A percentile compares a stretch with the other conserved stretches of the same genome.
phyloP scores from a whole-genome alignment of 441 rosid genomes.

The Croton setiger region DNA sequence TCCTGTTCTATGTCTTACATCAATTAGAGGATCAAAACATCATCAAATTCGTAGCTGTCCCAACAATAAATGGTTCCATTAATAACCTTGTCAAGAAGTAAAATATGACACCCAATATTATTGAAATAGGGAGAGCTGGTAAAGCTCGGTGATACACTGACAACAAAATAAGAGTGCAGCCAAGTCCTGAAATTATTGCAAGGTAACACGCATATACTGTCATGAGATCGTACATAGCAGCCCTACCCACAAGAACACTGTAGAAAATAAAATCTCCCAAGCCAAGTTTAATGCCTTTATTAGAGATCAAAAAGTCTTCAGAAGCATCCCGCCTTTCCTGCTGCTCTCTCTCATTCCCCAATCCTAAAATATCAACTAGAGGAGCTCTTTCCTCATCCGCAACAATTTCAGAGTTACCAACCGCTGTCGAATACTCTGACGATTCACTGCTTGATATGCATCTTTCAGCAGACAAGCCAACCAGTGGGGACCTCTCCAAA shows the following conservation, averaged over 20 bases:
- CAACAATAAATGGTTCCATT: conserved; percentile 93
- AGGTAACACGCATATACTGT: conserved; percentile 96
- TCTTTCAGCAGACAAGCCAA: conserved; percentile 35
- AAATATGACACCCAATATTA: conserved; percentile 72
- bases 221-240: conserved; percentile 98
- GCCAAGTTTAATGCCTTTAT: conserved; percentile 83
- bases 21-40: conserved; percentile 53
- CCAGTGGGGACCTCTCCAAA: conserved; percentile 48
- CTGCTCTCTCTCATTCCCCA: conserved; percentile 46
- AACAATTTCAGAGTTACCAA: conserved; percentile 35
- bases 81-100: conserved; percentile 89
- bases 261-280: conserved; percentile 96
- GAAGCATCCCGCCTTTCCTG: conserved; percentile 32
- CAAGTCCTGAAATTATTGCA: conserved; percentile 92
- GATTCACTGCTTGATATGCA: conserved; percentile 40
- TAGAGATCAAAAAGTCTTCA: conserved; percentile 23
- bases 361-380: conserved; percentile 51
- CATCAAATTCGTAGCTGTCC: conserved; percentile 68
- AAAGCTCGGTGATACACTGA: conserved; percentile 72
- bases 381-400: conserved; percentile 79
- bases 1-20: conserved; percentile 9
- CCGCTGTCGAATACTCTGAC: conserved; percentile 42
- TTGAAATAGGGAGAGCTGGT: conserved; percentile 95
- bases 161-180: conserved; percentile 92
- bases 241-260: conserved; percentile 97